phyloP scores from a whole-genome alignment of 2,329 filamentous ascomycete species.

The Paraphoma sp. region DNA sequence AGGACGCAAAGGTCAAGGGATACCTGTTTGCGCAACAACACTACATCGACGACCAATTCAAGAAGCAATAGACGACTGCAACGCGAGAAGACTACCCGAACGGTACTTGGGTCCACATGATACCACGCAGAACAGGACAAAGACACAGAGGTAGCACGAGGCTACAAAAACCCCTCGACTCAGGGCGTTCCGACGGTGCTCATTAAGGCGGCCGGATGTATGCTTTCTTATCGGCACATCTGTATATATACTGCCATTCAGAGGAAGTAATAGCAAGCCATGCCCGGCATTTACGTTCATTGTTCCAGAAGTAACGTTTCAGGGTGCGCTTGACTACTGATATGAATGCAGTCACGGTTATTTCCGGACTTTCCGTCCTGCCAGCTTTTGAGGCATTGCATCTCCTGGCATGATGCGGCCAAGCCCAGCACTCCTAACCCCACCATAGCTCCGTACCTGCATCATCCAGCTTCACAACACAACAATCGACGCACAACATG shows the following conservation, averaged over 20 bases:
- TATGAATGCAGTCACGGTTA: not conserved
- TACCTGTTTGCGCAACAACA: constrained; percentile 83
- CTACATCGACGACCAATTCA: constrained; percentile 58
- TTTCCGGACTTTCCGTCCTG: not conserved
- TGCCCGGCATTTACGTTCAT: not conserved
- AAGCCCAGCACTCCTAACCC: constrained; percentile 26
- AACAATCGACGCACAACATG: constrained; percentile 61
- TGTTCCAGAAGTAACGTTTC: not conserved
- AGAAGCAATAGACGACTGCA: constrained; percentile 42
- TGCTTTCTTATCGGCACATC: constrained; percentile 25
- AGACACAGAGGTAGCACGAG: no score
- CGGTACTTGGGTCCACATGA: not conserved
- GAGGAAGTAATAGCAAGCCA: constrained; percentile 9
- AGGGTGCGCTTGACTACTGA: not conserved
- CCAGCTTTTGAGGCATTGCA: not conserved
- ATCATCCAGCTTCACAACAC: constrained; percentile 18
- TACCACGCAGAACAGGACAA: constrained; percentile 2
- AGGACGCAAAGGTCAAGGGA: constrained; percentile 77
- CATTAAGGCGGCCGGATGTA: constrained; percentile 4
- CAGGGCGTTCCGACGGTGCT: constrained; percentile 12
- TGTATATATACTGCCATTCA: constrained; percentile 38
- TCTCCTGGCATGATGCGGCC: constrained; percentile 20
- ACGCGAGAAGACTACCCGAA: not conserved
- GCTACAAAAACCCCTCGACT: not conserved
- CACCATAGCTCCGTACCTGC: constrained; percentile 35